Evolutionary conservation across 2,329 filamentous ascomycete genomes (phyloP).

Genomic region (Alternaria arbusti): DNA sequence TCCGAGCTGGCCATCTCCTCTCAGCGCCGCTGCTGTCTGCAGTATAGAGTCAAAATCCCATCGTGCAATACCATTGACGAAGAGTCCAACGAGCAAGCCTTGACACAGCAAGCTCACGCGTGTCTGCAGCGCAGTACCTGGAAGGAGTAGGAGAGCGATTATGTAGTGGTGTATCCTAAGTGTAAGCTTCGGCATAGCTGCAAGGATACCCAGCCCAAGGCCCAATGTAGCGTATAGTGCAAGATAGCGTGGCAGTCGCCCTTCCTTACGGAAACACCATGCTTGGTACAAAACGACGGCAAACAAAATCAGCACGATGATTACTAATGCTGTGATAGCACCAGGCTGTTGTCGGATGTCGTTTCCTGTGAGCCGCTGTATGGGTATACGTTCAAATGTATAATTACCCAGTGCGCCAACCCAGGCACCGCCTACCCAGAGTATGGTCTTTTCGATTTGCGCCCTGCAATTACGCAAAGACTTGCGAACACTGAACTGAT

Average conservation of each 20-base stretch:
- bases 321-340: conserved; percentile 42
- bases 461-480: conserved; percentile 38
- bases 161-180: conserved; percentile 94
- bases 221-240: conserved; percentile 78
- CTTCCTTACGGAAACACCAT: conserved; percentile 43
- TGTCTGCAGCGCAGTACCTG: conserved; percentile 87
- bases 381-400: conserved; percentile 44
- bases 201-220: conserved; percentile 77
- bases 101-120: conserved; percentile 87
- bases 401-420: conserved; percentile 43
- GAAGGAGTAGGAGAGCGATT: conserved; percentile 83
- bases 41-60: conserved; percentile 93
- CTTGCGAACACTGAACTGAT: conserved; percentile 34
- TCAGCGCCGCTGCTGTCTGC: conserved; percentile 76
- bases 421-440: conserved; percentile 47
- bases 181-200: conserved; percentile 77
- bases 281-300: conserved; percentile 39
- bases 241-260: conserved; percentile 72
- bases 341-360: conserved; percentile 48
- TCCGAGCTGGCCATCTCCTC: conserved; percentile 59
- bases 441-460: conserved; percentile 45
- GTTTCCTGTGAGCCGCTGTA: conserved; percentile 45
- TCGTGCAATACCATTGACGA: conserved; percentile 89
- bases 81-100: conserved; percentile 85
- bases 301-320: conserved; percentile 40